These are phyloP conservation scores for Aegilops tauschii DNA, from an alignment of 176 grass and related monocot species.

Conservation along the genomic window DNA sequence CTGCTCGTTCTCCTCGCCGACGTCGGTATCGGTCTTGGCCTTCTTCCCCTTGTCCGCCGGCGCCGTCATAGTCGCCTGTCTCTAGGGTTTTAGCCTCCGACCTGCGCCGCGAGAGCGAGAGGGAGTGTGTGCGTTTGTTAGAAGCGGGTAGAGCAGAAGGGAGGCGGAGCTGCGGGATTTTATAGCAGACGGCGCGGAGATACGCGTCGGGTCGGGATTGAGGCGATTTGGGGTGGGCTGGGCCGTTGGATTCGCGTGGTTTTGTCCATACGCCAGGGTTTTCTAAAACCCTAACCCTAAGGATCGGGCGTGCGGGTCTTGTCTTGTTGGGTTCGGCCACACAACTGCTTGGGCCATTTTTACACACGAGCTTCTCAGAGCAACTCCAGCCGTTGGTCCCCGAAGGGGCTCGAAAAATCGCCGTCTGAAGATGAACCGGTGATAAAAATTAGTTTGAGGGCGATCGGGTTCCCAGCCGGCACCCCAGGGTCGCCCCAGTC, in stretches of 20 bases:
- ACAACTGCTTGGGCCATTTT: too few species aligned
- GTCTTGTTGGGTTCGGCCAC: background rate
- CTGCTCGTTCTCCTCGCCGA: slow-evolving; percentile 60
- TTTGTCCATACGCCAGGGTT: background rate
- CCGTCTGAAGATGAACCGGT: too few species aligned
- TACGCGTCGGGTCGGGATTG: slow-evolving; percentile 16
- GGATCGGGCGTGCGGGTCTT: background rate
- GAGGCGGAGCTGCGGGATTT: slow-evolving; percentile 42
- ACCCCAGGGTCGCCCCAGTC: too few species aligned
- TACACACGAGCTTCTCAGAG: too few species aligned
- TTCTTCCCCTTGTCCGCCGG: slow-evolving; percentile 82
- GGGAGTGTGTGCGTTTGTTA: background rate
- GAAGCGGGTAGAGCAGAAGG: background rate
- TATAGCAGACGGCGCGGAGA: slow-evolving; percentile 42
- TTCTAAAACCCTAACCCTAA: slow-evolving; percentile 67
- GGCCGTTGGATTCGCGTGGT: slow-evolving; percentile 35
- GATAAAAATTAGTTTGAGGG: too few species aligned
- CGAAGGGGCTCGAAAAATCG: too few species aligned
- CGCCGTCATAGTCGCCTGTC: slow-evolving; percentile 39
- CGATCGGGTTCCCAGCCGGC: too few species aligned
- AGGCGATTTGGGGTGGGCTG: background rate
- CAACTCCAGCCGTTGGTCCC: too few species aligned
- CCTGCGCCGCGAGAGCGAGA: slow-evolving; percentile 13
- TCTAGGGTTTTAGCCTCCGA: slow-evolving; percentile 56
- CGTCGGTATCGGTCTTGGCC: slow-evolving; percentile 56